Conservation (phyloP, 768 basidiomycete species). For the Lactarius akahatsu region DNA sequence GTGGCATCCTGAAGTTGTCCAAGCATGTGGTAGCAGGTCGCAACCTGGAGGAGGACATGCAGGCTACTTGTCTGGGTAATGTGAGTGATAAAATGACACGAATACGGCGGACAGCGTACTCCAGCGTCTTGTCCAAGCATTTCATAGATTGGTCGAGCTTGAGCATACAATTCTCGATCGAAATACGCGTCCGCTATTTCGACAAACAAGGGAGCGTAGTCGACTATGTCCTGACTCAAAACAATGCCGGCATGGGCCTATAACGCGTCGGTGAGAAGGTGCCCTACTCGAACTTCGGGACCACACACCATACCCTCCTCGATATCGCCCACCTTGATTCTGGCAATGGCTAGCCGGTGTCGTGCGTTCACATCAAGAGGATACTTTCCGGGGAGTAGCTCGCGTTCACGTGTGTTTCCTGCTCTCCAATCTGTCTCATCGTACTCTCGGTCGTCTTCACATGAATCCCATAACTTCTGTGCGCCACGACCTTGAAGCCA, state of each 20-base stretch:
- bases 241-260: conserved; percentile 79
- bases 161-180: conserved; percentile 69
- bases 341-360: conserved; percentile 77
- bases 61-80: conserved; percentile 64
- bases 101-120: conserved; percentile 43
- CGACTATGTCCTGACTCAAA: conserved; percentile 64
- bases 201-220: conserved; percentile 74
- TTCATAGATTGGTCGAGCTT: conserved; percentile 81
- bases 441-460: conserved; percentile 88
- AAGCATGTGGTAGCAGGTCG: conserved; percentile 74
- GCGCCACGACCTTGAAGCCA: conserved; percentile 87
- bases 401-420: conserved; percentile 37
- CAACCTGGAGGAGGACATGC: conserved; percentile 72
- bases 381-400: conserved; percentile 56
- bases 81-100: neutral
- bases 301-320: conserved; percentile 76
- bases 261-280: neutral
- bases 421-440: conserved; percentile 47
- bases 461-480: conserved; percentile 76
- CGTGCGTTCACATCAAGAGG: conserved; percentile 74
- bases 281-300: neutral
- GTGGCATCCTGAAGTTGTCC: conserved; percentile 75
- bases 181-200: conserved; percentile 88
- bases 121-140: conserved; percentile 70
- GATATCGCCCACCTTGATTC: conserved; percentile 75